Percentiles rank a stretch among this genome's conserved stretches.
Conservation (phyloP, 2,329 filamentous ascomycete genomes). For the Neonectria ditissima region DNA sequence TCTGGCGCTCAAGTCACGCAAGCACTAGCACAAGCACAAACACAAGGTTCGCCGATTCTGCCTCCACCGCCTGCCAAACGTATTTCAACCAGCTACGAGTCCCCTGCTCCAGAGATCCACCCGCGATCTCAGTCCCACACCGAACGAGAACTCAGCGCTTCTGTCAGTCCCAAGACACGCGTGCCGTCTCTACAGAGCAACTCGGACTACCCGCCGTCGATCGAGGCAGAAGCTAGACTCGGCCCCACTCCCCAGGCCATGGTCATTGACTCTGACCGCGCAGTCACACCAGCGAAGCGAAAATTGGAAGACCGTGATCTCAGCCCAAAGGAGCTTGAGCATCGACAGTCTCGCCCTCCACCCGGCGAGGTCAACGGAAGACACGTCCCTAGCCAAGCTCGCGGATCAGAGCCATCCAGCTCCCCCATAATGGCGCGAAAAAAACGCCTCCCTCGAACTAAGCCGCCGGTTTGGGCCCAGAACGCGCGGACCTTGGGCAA, state of each 20-base stretch:
- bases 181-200: constrained; percentile 64
- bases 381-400: constrained; percentile 26
- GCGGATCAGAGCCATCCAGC: constrained; percentile 42
- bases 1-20: constrained; percentile 45
- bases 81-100: constrained; percentile 60
- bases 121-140: constrained; percentile 65
- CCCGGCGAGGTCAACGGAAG: constrained; percentile 63
- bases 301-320: constrained; percentile 57
- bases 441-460: constrained; percentile 53
- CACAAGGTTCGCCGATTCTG: constrained; percentile 51
- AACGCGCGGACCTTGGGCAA: constrained; percentile 51
- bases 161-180: constrained; percentile 82
- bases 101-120: constrained; percentile 55
- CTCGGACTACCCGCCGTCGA: constrained; percentile 47
- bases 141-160: constrained; percentile 77
- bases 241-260: constrained; percentile 43
- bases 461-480: constrained; percentile 63
- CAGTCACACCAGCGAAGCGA: constrained; percentile 55
- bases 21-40: constrained; percentile 46
- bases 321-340: constrained; percentile 64
- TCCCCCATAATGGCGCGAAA: constrained; percentile 53
- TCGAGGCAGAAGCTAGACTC: constrained; percentile 45
- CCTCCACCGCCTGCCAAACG: constrained; percentile 54
- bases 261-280: constrained; percentile 46
- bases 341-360: constrained; percentile 60